These are phyloP conservation scores for Akanthomyces lecanii DNA, from an alignment of 2,329 filamentous ascomycete species.

Conservation along the genomic window DNA sequence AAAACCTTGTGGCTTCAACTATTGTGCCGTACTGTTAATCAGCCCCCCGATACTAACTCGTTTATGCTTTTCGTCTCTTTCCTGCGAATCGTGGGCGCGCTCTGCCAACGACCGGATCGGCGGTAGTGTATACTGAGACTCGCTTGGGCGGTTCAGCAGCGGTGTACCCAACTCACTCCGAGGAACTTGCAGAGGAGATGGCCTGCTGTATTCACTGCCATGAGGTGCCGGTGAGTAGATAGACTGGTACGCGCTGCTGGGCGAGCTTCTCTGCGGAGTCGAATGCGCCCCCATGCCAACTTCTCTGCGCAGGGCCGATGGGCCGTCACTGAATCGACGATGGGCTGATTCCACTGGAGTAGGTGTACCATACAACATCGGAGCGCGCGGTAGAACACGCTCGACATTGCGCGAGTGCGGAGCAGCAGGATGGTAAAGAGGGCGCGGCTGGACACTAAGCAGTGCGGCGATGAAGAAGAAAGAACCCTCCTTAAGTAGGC, in stretches of 20 bases:
- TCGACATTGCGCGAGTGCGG: constrained; percentile 36
- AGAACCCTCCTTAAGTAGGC: constrained; percentile 56
- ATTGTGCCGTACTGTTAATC: constrained; percentile 9
- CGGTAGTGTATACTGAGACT: constrained; percentile 41
- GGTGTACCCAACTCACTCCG: constrained; percentile 41
- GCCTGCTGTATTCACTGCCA: constrained; percentile 42
- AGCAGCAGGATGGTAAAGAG: constrained; percentile 33
- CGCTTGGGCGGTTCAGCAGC: constrained; percentile 30
- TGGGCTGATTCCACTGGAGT: constrained; percentile 38
- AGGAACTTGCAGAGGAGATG: constrained; percentile 49
- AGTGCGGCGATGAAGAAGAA: constrained; percentile 59
- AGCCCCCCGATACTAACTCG: constrained; percentile 17
- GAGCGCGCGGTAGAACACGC: neutral
- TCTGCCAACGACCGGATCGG: constrained; percentile 43
- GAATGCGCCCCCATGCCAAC: neutral
- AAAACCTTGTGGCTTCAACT: neutral
- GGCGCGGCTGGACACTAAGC: constrained; percentile 35
- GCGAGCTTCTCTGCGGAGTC: neutral
- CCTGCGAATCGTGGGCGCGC: constrained; percentile 14
- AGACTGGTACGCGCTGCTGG: constrained; percentile 7
- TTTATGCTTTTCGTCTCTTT: neutral
- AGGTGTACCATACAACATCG: neutral
- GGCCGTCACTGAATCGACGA: constrained; percentile 35
- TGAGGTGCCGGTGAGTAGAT: constrained; percentile 43
- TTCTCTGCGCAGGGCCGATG: constrained; percentile 8